phyloP scores from a whole-genome alignment of 345 rosid species.

The Lepidium aucheri region DNA sequence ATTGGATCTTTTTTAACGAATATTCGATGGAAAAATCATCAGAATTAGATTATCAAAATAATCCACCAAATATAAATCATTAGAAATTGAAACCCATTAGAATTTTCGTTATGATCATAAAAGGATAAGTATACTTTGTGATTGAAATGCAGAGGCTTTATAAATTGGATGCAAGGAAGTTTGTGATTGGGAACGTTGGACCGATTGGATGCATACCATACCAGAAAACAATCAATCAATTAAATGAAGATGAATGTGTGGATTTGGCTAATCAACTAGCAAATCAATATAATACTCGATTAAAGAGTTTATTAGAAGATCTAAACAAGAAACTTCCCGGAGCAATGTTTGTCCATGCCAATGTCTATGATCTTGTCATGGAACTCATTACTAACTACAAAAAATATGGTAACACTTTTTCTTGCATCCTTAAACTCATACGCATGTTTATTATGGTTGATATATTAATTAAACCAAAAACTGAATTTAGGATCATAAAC shows the following conservation, averaged over 20 bases:
- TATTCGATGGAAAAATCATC: too few relatives aligned
- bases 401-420: conserved; percentile 35
- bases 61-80: too few relatives aligned
- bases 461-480: too few relatives aligned
- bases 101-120: not conserved
- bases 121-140: not conserved
- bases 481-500: too few relatives aligned
- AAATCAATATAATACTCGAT: conserved; percentile 38
- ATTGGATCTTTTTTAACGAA: too few relatives aligned
- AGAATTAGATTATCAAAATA: too few relatives aligned
- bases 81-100: too few relatives aligned
- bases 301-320: conserved; percentile 37
- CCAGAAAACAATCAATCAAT: conserved; percentile 45
- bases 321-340: conserved; percentile 36
- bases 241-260: conserved; percentile 37
- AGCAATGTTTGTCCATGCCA: conserved; percentile 45
- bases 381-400: conserved; percentile 47
- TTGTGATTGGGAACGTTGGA: conserved; percentile 56
- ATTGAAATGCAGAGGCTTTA: conserved; percentile 47
- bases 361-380: conserved; percentile 43
- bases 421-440: too few relatives aligned
- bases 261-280: conserved; percentile 54
- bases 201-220: conserved; percentile 84
- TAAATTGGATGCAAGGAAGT: conserved; percentile 56
- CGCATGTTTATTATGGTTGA: too few relatives aligned